Evolutionary conservation across 2,329 filamentous ascomycete genomes (phyloP), one percentile per base, ranked within the genome.

Genomic region (Fusarium agapanthi): DNA sequence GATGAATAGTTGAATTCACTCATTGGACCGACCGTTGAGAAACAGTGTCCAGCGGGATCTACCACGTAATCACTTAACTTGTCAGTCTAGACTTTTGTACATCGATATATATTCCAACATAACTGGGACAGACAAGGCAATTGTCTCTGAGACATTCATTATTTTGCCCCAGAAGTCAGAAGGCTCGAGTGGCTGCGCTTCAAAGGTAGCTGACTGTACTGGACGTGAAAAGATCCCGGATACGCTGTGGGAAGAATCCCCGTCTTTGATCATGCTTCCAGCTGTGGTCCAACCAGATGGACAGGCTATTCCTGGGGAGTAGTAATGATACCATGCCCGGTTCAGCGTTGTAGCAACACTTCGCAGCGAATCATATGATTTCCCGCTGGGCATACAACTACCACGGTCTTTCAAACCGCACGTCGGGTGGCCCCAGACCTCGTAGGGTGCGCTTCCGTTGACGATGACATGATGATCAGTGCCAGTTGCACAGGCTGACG

Each of bases 41-140:
- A 22, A 9, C 69, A 71, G 1, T 32, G 3, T 6, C 62, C 68
- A 0, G 5, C 12, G 2, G 30, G n/a, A 5, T 71, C 22, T 6
- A 16, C 68, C 7, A 11, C 2, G 13, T 71, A 71, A 7, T 20
- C 37, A 32, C 67, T 71, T 9, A 3, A n/a, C 2, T 16, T 24
- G 7, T 58, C 4, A 71, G 41, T 26, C 6, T n/a, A 5, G 14
- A 1, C 6, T 8, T 5, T 12, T 20, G 6, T 1, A 7, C 20
- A 3, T 4, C 4, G n/a, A 24, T 3, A 1, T 2, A 6, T 4
- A 5, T 10, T 4, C 16, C 9, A 34, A 32, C 34, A 4, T 28
- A 71, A 64, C 53, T 60, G 0, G 69, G 65, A 10, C 65, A 67
- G 7, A 67, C 7, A 34, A 47, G 3, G 47, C 62, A 32, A 67